phyloP scores from a whole-genome alignment of 2,329 filamentous ascomycete species.

The Fusarium tanahbumbuense region DNA sequence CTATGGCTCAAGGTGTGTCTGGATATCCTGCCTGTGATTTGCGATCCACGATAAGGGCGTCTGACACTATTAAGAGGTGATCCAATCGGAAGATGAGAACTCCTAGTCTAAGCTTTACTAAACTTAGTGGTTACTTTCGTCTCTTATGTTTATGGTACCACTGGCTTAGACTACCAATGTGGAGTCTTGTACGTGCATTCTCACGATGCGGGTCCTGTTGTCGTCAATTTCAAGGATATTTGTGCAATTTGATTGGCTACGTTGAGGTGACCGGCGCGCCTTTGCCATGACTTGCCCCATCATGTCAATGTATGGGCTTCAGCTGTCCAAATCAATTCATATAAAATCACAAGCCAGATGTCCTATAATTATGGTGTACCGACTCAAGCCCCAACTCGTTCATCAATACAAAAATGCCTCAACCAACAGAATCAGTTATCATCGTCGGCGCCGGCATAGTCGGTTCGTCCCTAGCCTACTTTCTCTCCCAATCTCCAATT shows the following conservation, averaged over 20 bases:
- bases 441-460: conserved; percentile 39
- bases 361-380: accelerated
- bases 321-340: not conserved
- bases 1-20: accelerated
- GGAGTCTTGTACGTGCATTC: not conserved
- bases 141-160: not conserved
- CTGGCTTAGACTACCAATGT: not conserved
- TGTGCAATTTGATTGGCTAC: not conserved
- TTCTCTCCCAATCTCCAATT: conserved; percentile 9
- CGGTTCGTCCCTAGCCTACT: conserved; percentile 31
- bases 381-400: accelerated
- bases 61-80: no score
- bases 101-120: not conserved
- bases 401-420: conserved; percentile 6
- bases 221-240: not conserved
- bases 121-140: not conserved
- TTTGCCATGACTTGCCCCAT: not conserved
- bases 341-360: not conserved
- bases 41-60: no score
- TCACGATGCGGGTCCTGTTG: not conserved
- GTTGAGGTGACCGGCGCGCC: not conserved
- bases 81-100: no score
- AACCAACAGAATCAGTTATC: conserved; percentile 23
- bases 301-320: not conserved
- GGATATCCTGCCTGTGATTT: no score